Percentiles rank a stretch among this genome's conserved stretches.
Evolutionary conservation across 352 stramenopile genomes (phyloP).

Genomic region (Achlya hypogyna): DNA sequence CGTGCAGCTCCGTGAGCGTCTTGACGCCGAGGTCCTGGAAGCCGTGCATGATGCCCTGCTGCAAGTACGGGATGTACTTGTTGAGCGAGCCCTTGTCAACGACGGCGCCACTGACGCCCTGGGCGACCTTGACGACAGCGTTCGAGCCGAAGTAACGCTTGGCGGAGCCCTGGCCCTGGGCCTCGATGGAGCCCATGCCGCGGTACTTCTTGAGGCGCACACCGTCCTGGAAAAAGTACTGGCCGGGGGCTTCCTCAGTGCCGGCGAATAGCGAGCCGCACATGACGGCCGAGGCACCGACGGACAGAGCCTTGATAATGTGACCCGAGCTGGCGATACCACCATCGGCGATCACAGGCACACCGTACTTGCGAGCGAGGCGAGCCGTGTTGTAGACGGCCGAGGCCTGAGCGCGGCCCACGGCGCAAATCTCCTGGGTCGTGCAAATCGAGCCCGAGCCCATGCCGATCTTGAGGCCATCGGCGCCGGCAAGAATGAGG

Average conservation of each 20-base stretch:
- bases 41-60: slow-evolving; percentile 97
- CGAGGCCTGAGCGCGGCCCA: slow-evolving; percentile 96
- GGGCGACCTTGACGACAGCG: slow-evolving; percentile 96
- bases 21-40: slow-evolving; percentile 96
- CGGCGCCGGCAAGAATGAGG: slow-evolving; percentile 97
- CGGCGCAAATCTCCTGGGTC: slow-evolving; percentile 98
- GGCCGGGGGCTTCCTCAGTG: slow-evolving; percentile 97
- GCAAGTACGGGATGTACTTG: slow-evolving; percentile 98
- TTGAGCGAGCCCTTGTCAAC: slow-evolving; percentile 99
- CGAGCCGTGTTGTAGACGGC: slow-evolving; percentile 97
- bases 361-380: slow-evolving; percentile 92
- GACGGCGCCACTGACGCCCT: slow-evolving; percentile 98
- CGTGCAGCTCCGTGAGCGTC: slow-evolving; percentile 85
- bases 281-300: slow-evolving; percentile 98
- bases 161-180: slow-evolving; percentile 95
- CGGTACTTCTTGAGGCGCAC: slow-evolving; percentile 99
- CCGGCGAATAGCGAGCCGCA: slow-evolving; percentile 99
- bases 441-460: slow-evolving; percentile 99
- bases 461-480: slow-evolving; percentile 99
- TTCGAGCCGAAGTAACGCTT: slow-evolving; percentile 89
- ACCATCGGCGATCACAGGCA: slow-evolving; percentile 98
- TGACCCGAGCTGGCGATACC: slow-evolving; percentile 97
- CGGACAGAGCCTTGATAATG: slow-evolving; percentile 97
- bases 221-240: slow-evolving; percentile 99
- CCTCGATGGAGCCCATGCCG: slow-evolving; percentile 99